phyloP scores from a whole-genome alignment of 805 yeast genomes.

The Kodamaea neixiangensis region DNA sequence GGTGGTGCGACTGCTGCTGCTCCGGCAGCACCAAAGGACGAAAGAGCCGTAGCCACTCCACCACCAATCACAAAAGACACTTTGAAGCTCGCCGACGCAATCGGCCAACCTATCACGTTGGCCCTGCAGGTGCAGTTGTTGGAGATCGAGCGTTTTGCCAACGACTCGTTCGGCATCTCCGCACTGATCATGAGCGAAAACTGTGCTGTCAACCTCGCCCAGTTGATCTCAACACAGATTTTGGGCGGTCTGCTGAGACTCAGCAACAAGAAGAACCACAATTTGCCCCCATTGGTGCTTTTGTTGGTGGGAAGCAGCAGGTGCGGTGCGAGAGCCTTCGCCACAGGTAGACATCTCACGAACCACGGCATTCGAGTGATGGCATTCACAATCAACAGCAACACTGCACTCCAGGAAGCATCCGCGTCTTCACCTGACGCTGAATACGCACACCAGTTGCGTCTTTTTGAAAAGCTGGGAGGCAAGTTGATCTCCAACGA shows the following conservation, averaged over 20 bases:
- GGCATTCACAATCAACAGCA: conserved; percentile 43
- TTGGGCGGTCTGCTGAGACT: conserved; percentile 72
- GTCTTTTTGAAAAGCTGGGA: conserved; percentile 59
- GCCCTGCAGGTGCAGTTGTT: conserved; percentile 78
- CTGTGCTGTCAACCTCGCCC: conserved; percentile 66
- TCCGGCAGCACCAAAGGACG: conserved; percentile 13
- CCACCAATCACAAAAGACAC: conserved; percentile 15
- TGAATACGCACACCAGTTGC: conserved; percentile 51
- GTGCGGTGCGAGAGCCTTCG: conserved; percentile 74
- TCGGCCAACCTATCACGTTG: conserved; percentile 43
- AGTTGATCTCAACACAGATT: conserved; percentile 52
- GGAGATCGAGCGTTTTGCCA: conserved; percentile 66
- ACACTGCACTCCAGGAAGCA: conserved; percentile 21
- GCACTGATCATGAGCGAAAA: conserved; percentile 57
- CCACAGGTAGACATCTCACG: conserved; percentile 75
- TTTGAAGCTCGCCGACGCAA: conserved; percentile 10
- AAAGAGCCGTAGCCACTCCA: conserved; percentile 17
- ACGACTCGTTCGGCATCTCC: conserved; percentile 52
- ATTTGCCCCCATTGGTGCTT: conserved; percentile 76
- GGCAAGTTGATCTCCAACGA: conserved; percentile 57
- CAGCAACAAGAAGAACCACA: conserved; percentile 61
- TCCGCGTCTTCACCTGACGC: conserved; percentile 28
- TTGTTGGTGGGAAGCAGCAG: conserved; percentile 60
- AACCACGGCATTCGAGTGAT: conserved; percentile 74
- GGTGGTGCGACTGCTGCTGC: neutral